Conservation (phyloP, 371 early-diverging fungal species). For the Gilbertella persicaria region DNA sequence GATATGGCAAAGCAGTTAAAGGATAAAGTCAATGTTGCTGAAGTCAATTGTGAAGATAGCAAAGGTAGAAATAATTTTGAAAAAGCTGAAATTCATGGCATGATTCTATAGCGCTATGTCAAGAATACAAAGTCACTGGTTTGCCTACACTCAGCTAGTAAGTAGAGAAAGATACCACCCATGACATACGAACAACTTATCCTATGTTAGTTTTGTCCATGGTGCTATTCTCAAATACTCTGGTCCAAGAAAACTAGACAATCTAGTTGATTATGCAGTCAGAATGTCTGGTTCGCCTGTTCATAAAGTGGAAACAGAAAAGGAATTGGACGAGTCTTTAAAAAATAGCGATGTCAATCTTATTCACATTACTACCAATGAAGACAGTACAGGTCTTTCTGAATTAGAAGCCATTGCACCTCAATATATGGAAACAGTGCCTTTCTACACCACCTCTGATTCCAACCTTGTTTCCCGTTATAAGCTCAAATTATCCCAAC, state of each 20-base stretch:
- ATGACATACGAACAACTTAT: background rate
- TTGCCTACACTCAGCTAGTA: constrained; percentile 80
- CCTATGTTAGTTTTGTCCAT: constrained; percentile 32
- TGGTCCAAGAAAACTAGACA: constrained; percentile 51
- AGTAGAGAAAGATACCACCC: background rate
- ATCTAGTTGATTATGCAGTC: constrained; percentile 47
- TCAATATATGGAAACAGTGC: constrained; percentile 18
- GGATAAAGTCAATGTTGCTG: constrained; percentile 71
- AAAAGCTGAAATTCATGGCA: background rate
- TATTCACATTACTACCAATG: constrained; percentile 14
- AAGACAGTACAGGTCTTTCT: background rate
- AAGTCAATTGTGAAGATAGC: constrained; percentile 78
- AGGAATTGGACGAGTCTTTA: background rate
- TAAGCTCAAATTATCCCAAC: background rate
- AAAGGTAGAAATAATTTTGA: constrained; percentile 26
- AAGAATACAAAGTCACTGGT: constrained; percentile 63
- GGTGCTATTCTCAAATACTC: constrained; percentile 47
- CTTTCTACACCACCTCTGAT: constrained; percentile 29
- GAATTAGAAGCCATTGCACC: constrained; percentile 21
- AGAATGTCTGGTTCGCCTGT: constrained; percentile 27
- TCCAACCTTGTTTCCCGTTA: constrained; percentile 10
- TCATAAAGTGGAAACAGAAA: constrained; percentile 4
- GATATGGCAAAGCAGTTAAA: constrained; percentile 59
- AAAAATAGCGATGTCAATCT: constrained; percentile 24
- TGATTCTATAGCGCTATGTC: constrained; percentile 42